These are phyloP conservation scores for Ascocoryne sarcoides DNA, from an alignment of 2,329 filamentous ascomycete genomes.

Conservation along the genomic window DNA sequence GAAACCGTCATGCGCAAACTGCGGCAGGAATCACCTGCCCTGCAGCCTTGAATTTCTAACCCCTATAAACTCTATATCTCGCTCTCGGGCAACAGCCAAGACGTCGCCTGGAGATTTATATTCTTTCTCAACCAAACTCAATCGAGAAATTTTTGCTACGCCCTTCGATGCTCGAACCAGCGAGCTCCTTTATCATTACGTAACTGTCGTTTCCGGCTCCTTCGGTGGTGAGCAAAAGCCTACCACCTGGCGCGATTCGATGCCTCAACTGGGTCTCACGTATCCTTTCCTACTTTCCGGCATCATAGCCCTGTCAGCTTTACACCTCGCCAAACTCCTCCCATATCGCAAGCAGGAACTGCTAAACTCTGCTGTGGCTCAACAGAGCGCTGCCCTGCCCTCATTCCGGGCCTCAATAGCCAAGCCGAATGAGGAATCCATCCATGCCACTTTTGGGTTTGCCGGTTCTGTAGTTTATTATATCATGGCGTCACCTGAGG, in stretches of 20 bases:
- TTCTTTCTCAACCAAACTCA: neutral
- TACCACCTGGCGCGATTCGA: slow-evolving; percentile 7
- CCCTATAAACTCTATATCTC: too few relatives aligned
- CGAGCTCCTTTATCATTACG: slow-evolving; percentile 10
- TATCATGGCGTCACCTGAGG: slow-evolving; percentile 4
- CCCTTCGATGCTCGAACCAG: neutral
- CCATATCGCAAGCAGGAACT: slow-evolving; percentile 9
- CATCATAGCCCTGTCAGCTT: slow-evolving; percentile 23
- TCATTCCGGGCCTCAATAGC: slow-evolving; percentile 4
- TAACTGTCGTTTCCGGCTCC: neutral
- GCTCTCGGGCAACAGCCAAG: neutral
- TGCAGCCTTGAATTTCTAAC: slow-evolving; percentile 14
- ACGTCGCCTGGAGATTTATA: neutral
- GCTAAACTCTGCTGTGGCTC: slow-evolving; percentile 1
- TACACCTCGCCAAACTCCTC: slow-evolving; percentile 19
- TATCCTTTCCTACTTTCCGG: slow-evolving; percentile 14
- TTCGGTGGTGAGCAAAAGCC: neutral
- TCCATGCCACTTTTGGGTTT: slow-evolving; percentile 14
- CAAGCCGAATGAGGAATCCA: neutral
- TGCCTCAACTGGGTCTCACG: slow-evolving; percentile 11
- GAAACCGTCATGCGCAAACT: slow-evolving; percentile 10
- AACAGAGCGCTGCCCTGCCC: slow-evolving; percentile 8
- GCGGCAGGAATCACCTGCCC: slow-evolving; percentile 7
- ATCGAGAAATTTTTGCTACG: neutral
- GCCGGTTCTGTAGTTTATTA: slow-evolving; percentile 14